phyloP scores from a whole-genome alignment of 2,329 filamentous ascomycete genomes.

The Diaporthe capsici region DNA sequence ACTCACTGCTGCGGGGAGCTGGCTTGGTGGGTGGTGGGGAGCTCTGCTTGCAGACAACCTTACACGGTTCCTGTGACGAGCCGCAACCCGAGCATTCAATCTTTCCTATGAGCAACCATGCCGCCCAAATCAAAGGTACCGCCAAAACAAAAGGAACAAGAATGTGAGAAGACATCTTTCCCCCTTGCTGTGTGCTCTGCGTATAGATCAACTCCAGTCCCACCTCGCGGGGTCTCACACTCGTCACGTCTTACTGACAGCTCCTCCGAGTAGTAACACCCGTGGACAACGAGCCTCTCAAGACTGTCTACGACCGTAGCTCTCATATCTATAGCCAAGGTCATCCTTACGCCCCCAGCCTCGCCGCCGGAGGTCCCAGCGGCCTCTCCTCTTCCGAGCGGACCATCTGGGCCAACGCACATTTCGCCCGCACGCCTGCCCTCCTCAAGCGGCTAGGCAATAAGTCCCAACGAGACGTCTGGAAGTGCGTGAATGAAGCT shows the following conservation, averaged over 20 bases:
- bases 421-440: slow-evolving; percentile 60
- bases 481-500: slow-evolving; percentile 69
- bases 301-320: slow-evolving; percentile 65
- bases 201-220: not conserved
- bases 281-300: slow-evolving; percentile 53
- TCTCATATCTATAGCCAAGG: slow-evolving; percentile 63
- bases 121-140: slow-evolving; percentile 42
- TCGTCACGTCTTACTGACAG: not conserved
- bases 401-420: slow-evolving; percentile 62
- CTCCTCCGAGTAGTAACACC: slow-evolving; percentile 45
- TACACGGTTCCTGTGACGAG: slow-evolving; percentile 6
- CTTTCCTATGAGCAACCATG: slow-evolving; percentile 39
- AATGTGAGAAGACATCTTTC: slow-evolving; percentile 33
- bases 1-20: slow-evolving; percentile 4
- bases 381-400: slow-evolving; percentile 63
- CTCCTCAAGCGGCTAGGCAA: slow-evolving; percentile 50
- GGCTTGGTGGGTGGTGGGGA: slow-evolving; percentile 25
- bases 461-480: slow-evolving; percentile 70
- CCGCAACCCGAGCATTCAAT: not conserved
- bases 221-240: not conserved
- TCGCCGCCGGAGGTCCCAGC: slow-evolving; percentile 60
- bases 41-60: slow-evolving; percentile 31
- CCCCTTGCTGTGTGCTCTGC: not conserved
- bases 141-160: slow-evolving; percentile 41
- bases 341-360: slow-evolving; percentile 62